These are phyloP conservation scores for Daldinia decipiens DNA, from an alignment of 495 filamentous ascomycete genomes.

Conservation along the genomic window DNA sequence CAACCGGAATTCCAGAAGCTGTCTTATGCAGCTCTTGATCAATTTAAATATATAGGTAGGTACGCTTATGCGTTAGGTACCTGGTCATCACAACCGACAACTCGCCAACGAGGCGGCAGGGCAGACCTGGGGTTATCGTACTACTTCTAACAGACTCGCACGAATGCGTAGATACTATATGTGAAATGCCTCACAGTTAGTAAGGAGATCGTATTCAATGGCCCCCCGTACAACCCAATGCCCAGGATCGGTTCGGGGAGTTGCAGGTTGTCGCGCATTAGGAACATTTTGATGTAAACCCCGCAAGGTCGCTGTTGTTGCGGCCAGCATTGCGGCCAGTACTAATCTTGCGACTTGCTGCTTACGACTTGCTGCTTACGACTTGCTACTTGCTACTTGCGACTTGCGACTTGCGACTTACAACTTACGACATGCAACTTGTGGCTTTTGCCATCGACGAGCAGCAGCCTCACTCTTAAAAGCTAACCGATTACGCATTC, in stretches of 20 bases:
- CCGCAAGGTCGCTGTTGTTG: conserved; percentile 33
- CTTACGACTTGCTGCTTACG: background rate
- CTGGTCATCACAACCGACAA: conserved; percentile 8
- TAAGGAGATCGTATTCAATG: conserved; percentile 33
- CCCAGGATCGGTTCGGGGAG: conserved; percentile 38
- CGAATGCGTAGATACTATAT: conserved; percentile 33
- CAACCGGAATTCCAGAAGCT: conserved; percentile 2
- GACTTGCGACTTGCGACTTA: background rate
- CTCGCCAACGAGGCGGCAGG: conserved; percentile 15
- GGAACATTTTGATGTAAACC: conserved; percentile 40
- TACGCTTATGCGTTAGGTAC: background rate
- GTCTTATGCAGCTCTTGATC: conserved; percentile 2
- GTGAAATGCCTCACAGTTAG: conserved; percentile 43
- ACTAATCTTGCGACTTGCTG: background rate
- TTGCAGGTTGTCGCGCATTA: conserved; percentile 43
- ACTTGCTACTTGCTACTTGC: background rate
- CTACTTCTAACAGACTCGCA: conserved; percentile 25
- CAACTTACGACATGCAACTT: background rate
- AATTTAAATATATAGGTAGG: conserved; percentile 1
- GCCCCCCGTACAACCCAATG: conserved; percentile 32
- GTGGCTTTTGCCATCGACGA: background rate
- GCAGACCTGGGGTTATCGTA: conserved; percentile 12
- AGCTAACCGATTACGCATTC: conserved; percentile 43
- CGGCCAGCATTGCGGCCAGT: conserved; percentile 17
- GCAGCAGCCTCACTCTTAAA: conserved; percentile 34